phyloP scores from a whole-genome alignment of 2,329 filamentous ascomycete species.

The Endoconidiophora laricicola region DNA sequence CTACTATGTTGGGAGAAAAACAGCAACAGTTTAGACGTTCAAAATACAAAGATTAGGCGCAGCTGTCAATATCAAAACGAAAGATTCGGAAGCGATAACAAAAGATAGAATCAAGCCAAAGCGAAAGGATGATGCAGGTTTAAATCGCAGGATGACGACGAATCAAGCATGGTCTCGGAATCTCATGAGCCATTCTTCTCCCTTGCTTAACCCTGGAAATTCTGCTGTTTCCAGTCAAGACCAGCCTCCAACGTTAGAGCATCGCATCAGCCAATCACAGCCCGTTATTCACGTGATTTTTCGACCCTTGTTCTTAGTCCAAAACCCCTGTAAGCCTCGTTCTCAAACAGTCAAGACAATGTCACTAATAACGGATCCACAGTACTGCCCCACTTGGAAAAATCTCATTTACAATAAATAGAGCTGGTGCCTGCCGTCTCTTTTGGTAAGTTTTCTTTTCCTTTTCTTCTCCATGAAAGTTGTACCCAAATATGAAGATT shows the following conservation, averaged over 20 bases:
- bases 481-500: conserved; percentile 38
- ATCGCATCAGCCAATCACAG: too few relatives aligned
- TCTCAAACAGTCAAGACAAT: background rate
- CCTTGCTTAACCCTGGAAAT: too few relatives aligned
- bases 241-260: too few relatives aligned
- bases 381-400: background rate
- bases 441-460: conserved; percentile 20
- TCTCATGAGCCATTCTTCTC: too few relatives aligned
- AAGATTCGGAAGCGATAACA: too few relatives aligned
- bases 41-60: too few relatives aligned
- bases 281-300: background rate
- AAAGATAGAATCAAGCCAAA: too few relatives aligned
- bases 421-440: background rate
- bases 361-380: background rate
- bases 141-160: background rate
- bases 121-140: conserved; percentile 2
- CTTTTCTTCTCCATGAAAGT: conserved; percentile 30
- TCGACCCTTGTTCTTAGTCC: background rate
- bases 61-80: too few relatives aligned
- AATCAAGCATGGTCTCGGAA: too few relatives aligned
- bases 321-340: background rate
- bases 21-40: too few relatives aligned
- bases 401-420: conserved; percentile 7
- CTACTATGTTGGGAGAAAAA: too few relatives aligned
- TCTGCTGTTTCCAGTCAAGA: too few relatives aligned